Percentiles rank a stretch among this genome's conserved stretches.
These are phyloP conservation scores for Blastocystis sp. DNA, from an alignment of 352 stramenopile genomes.

Conservation along the genomic window DNA sequence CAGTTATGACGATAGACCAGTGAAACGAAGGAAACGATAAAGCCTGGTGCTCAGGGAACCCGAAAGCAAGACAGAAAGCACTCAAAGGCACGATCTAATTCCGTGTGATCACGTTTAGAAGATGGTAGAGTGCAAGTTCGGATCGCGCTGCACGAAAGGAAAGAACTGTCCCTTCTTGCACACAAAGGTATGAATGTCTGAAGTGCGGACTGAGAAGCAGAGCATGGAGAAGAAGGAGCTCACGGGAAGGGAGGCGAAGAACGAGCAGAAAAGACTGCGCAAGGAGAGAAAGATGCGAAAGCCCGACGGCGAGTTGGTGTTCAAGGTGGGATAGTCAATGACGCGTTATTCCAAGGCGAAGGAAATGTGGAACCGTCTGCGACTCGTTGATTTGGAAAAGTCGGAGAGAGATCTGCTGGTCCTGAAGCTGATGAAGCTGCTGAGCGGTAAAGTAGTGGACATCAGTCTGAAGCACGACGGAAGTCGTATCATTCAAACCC, in stretches of 20 bases:
- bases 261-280: slow-evolving; percentile 48
- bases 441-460: slow-evolving; percentile 42
- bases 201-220: not conserved
- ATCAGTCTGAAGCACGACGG: slow-evolving; percentile 54
- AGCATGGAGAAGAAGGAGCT: slow-evolving; percentile 43
- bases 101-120: not conserved
- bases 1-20: not conserved
- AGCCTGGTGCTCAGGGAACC: not conserved
- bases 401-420: slow-evolving; percentile 18
- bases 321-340: slow-evolving; percentile 13
- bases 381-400: slow-evolving; percentile 37
- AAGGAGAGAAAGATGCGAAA: slow-evolving; percentile 47
- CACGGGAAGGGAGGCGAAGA: slow-evolving; percentile 20
- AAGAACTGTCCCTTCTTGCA: slow-evolving; percentile 52
- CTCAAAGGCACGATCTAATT: not conserved
- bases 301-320: slow-evolving; percentile 45
- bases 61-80: not conserved
- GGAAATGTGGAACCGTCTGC: slow-evolving; percentile 53
- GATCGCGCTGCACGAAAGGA: slow-evolving; percentile 25
- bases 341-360: slow-evolving; percentile 19
- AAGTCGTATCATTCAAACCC: slow-evolving; percentile 50
- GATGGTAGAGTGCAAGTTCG: slow-evolving; percentile 56
- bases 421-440: slow-evolving; percentile 42
- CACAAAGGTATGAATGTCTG: not conserved
- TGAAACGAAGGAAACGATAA: not conserved